phyloP scores from a whole-genome alignment of 495 filamentous ascomycete species.

The Lichenothelia convexa region DNA sequence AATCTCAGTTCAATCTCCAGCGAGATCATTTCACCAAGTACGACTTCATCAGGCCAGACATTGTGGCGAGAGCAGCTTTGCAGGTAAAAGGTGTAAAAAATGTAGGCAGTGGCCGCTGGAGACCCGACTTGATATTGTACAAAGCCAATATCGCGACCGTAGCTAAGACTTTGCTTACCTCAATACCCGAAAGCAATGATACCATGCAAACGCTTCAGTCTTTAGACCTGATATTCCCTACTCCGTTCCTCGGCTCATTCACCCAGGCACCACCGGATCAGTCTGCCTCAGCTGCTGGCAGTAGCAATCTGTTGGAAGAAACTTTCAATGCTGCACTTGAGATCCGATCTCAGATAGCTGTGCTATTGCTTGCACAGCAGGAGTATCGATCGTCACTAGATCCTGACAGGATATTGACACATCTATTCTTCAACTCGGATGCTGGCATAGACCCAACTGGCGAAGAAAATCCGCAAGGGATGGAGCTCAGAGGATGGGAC shows the following conservation, averaged over 20 bases:
- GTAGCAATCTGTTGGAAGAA: slow-evolving; percentile 1
- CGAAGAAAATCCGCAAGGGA: slow-evolving; percentile 2
- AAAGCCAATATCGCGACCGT: slow-evolving; percentile 10
- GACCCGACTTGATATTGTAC: slow-evolving; percentile 11
- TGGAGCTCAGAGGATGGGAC: slow-evolving; percentile 1
- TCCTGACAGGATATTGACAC: neutral
- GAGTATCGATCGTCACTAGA: neutral
- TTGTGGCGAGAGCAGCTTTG: slow-evolving; percentile 8
- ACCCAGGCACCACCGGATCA: neutral
- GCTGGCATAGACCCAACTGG: neutral
- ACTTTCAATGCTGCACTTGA: slow-evolving; percentile 3
- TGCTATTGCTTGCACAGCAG: slow-evolving; percentile 1
- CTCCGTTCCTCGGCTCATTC: neutral
- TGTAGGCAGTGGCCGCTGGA: slow-evolving; percentile 5
- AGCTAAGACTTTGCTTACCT: slow-evolving; percentile 3
- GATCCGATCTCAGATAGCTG: slow-evolving; percentile 2
- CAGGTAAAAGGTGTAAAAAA: slow-evolving; percentile 2
- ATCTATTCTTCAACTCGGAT: neutral
- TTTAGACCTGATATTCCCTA: neutral
- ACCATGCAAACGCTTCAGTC: slow-evolving; percentile 1
- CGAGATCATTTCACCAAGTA: slow-evolving; percentile 5
- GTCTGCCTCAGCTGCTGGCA: slow-evolving; percentile 2
- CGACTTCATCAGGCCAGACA: slow-evolving; percentile 7
- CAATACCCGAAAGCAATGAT: slow-evolving; percentile 1
- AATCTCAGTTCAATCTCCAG: slow-evolving; percentile 2